A percentile compares a stretch with the other conserved stretches of the same genome.
Evolutionary conservation across 345 rosid genomes (phyloP).

Genomic region (Nephelium lappaceum): DNA sequence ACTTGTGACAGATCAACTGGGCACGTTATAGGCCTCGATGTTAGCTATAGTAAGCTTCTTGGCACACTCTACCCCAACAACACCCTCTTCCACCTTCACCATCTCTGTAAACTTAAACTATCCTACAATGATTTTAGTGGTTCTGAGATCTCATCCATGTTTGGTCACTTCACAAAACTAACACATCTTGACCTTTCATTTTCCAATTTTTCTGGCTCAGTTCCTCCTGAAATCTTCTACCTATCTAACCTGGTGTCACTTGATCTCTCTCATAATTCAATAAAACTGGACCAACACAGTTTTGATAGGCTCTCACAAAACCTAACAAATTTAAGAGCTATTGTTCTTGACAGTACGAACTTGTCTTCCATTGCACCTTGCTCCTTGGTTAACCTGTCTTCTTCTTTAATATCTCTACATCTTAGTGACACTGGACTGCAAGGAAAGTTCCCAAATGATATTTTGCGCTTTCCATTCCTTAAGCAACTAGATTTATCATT

Average conservation of each 20-base stretch:
- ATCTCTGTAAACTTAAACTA: too few species aligned
- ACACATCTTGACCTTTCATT: neutral
- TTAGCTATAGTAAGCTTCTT: too few species aligned
- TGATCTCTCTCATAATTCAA: neutral
- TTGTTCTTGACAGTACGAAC: neutral
- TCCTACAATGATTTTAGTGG: too few species aligned
- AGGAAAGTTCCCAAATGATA: neutral
- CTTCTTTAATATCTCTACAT: neutral
- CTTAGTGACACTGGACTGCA: neutral
- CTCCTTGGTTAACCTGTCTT: neutral
- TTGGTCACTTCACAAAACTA: too few species aligned
- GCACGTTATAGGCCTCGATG: too few species aligned
- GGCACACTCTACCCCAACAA: too few species aligned
- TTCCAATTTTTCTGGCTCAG: neutral
- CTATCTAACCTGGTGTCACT: neutral
- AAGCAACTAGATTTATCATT: too few species aligned
- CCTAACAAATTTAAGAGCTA: neutral
- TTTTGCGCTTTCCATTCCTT: neutral
- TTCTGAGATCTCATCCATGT: too few species aligned
- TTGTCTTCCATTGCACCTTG: too few species aligned
- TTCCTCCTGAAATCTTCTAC: neutral
- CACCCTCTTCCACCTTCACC: too few species aligned
- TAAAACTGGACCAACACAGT: neutral
- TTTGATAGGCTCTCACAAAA: neutral
- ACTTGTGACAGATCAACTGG: too few species aligned